phyloP scores from a whole-genome alignment of 1,284 basidiomycete species.

The Leccinum pachyderme region DNA sequence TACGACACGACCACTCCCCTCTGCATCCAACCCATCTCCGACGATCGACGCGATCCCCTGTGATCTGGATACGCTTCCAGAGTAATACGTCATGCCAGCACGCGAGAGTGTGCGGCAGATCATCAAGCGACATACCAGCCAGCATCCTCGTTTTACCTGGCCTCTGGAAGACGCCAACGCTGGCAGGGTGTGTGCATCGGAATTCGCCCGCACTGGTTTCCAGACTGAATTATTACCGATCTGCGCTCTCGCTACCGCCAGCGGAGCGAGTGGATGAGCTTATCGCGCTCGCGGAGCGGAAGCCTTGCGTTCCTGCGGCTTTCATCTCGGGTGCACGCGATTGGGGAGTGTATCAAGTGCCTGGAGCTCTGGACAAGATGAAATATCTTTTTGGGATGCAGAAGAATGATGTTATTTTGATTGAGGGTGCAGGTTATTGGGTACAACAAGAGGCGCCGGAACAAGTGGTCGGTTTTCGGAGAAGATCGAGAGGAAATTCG shows the following conservation, averaged over 20 bases:
- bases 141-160: constrained; percentile 40
- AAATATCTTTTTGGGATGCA: constrained; percentile 27
- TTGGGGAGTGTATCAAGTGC: constrained; percentile 58
- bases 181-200: constrained; percentile 42
- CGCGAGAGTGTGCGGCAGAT: constrained; percentile 51
- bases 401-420: constrained; percentile 48
- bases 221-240: constrained; percentile 59
- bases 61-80: constrained; percentile 46
- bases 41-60: constrained; percentile 26
- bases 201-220: constrained; percentile 55
- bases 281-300: constrained; percentile 28
- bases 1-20: constrained; percentile 39
- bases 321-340: constrained; percentile 54
- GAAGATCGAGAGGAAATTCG: constrained; percentile 1
- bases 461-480: constrained; percentile 24
- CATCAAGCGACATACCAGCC: constrained; percentile 31
- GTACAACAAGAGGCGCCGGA: constrained; percentile 53
- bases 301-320: constrained; percentile 49
- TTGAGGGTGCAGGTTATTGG: constrained; percentile 64
- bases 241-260: constrained; percentile 31
- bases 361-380: constrained; percentile 50
- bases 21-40: constrained; percentile 17
- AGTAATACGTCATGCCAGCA: constrained; percentile 64
- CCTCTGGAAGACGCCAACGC: constrained; percentile 47
- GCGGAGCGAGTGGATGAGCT: constrained; percentile 16